Evolutionary conservation across 2,329 filamentous ascomycete genomes (phyloP), one percentile per base, ranked within the genome.

Genomic region (Boeremia exigua): DNA sequence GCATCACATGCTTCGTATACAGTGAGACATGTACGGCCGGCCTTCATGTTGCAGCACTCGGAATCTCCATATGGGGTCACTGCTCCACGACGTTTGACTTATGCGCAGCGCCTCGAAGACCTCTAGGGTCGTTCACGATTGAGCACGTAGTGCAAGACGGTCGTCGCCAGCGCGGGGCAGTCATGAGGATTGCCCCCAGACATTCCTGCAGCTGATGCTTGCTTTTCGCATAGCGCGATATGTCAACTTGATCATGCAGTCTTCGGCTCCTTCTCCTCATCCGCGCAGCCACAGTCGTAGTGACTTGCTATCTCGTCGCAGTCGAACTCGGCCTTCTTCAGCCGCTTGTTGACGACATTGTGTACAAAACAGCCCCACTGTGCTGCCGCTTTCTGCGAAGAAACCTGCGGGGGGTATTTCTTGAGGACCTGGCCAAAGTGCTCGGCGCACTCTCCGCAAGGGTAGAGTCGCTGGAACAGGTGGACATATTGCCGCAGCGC

Each of bases 311-410:
- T 85, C 33, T 87, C 83, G 37, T 80, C 80, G 72, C 86, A 88
- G 70, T 88, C 84, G 66, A 88, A 88, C 19, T 83, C 71, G 5
- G 81, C 79, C 70, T 88, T 88, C 29, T 81, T 72, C 56, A 88
- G 75, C 66, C 84, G 82, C 67, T 83, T 80, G 67, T 88, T 88
- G 58, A 88, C 86, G 66, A 87, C 80, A 60, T 88, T 88, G 67
- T 88, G 86, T 36, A 88, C 83, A 67, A 86, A 85, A 69, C 86
- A 88, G 8, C 82, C 86, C 86, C 86, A 88, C 27, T 81, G 85
- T 3, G 86, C 84, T n/a, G 86, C 86, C 1, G 82, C 80, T 49
- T 81, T 82, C 37, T 86, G 79, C 19, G 84, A 86, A 5, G 82
- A 84, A 14, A 86, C 85, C 67, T 88, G 86, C 12, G 86, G 86